Evolutionary conservation across 306 rosid genomes (phyloP), one percentile per base, ranked within the genome.

Genomic region (Herpetospermum pedunculosum): DNA sequence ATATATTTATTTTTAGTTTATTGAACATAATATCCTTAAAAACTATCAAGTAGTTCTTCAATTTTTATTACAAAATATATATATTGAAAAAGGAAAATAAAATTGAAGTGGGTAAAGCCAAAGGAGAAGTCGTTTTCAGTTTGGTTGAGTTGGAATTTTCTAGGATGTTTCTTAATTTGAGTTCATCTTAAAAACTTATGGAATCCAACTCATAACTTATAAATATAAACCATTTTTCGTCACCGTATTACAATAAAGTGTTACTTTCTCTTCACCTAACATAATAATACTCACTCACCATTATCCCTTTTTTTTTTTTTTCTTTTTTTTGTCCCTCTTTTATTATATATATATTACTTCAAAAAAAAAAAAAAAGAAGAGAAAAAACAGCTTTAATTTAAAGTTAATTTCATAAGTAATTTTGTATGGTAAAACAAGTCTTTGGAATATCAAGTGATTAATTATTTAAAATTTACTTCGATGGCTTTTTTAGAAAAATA

Each of bases 121-220:
- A 78, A 50, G 29, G 57, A 23, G 10, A 58, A 2, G 86, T 84
- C 85, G 73, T 75, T 82, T 83, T 84, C 90, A 84, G 23, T 47
- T 47, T n/a, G n/a, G 29, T 35, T 11, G 28, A 74, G 49, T 50
- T 67, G 28, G 2, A 75, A 71, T 26, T 59, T 59, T 71, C 79
- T 64, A 55, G 73, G 81, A 52, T 74, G 80, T n/a, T 83, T 84
- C 88, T 81, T n/a, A n/a, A 71, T 65, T 53, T 75, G 41, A 52
- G 44, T 64, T 64, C 48, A 6, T 62, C 5, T 19, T n/a, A 28
- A 2, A 37, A 38, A 48, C 73, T 77, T 80, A n/a, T n/a, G 87
- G 84, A 84, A 26, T 77, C 86, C 87, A 84, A 71, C 52, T 72
- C 43, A 41, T 28, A 44, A 68, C 68, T 35, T 38, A 23, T 4